Evolutionary conservation across 208 protist species (phyloP).

Genomic region (Phytomonas sp.): DNA sequence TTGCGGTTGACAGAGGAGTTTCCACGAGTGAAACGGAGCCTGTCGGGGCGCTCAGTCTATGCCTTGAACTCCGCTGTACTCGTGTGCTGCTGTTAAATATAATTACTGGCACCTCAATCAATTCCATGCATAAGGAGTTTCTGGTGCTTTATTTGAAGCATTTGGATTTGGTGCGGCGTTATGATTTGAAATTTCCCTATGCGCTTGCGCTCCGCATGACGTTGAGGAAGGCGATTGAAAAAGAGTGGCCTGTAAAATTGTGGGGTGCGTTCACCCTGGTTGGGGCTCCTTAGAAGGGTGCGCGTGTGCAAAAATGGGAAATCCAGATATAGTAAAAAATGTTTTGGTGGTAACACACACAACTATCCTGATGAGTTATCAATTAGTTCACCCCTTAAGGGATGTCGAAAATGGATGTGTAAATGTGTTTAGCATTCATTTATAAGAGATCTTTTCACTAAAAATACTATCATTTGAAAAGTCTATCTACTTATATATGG

Average conservation of each 20-base stretch:
- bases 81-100: constrained; percentile 74
- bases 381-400: not conserved
- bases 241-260: constrained; percentile 26
- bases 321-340: constrained; percentile 1
- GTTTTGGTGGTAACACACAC: no score
- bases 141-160: constrained; percentile 43
- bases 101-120: constrained; percentile 24
- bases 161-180: constrained; percentile 32
- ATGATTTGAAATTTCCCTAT: constrained; percentile 43
- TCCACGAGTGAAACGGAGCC: constrained; percentile 26
- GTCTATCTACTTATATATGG: not conserved
- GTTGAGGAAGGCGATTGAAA: constrained; percentile 25
- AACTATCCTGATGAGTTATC: not conserved
- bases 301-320: not conserved
- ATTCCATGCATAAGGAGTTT: constrained; percentile 39
- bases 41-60: constrained; percentile 43
- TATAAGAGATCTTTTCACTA: not conserved
- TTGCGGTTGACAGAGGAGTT: constrained; percentile 34
- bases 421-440: not conserved
- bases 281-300: constrained; percentile 38
- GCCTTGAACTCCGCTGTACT: constrained; percentile 44
- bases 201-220: constrained; percentile 69
- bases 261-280: constrained; percentile 74
- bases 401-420: not conserved
- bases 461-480: not conserved